A percentile compares a stretch with the other conserved stretches of the same genome.
These are phyloP conservation scores for Pichia sp. DNA, from an alignment of 1,139 yeast genomes.

Conservation along the genomic window DNA sequence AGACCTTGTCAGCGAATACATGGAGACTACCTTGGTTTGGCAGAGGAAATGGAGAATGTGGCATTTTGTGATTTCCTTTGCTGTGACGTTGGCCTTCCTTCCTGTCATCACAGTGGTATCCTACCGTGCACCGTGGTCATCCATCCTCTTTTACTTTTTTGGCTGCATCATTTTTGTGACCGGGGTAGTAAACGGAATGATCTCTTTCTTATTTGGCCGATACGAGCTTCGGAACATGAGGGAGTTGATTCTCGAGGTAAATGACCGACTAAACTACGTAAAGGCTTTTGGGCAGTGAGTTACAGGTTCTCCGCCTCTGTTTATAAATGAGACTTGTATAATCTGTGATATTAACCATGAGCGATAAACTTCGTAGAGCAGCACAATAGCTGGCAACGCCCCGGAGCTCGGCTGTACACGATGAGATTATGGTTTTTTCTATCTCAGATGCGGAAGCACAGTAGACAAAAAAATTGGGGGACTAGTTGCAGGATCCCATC, in stretches of 20 bases:
- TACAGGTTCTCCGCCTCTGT: background rate
- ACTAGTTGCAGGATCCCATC: background rate
- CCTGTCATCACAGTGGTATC: conserved; percentile 63
- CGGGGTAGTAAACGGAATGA: conserved; percentile 72
- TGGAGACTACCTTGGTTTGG: conserved; percentile 45
- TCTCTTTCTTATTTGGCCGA: conserved; percentile 75
- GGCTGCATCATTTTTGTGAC: conserved; percentile 53
- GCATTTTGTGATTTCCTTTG: conserved; percentile 59
- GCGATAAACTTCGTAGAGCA: no score
- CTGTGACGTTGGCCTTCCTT: conserved; percentile 47
- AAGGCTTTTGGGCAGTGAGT: background rate
- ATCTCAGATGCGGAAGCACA: no score
- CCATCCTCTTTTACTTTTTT: conserved; percentile 52
- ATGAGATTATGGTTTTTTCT: background rate
- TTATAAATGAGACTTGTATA: background rate
- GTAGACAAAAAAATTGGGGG: background rate
- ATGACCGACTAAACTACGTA: conserved; percentile 37
- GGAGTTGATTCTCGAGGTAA: conserved; percentile 63
- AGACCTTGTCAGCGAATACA: conserved; percentile 51
- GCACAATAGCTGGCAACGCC: background rate
- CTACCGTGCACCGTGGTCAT: conserved; percentile 50
- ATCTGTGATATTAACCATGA: background rate
- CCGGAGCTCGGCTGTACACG: background rate
- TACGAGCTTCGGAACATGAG: conserved; percentile 70
- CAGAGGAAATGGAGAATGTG: conserved; percentile 62